Conservation (phyloP, 2,329 filamentous ascomycete species). For the Huntiella moniliformis region DNA sequence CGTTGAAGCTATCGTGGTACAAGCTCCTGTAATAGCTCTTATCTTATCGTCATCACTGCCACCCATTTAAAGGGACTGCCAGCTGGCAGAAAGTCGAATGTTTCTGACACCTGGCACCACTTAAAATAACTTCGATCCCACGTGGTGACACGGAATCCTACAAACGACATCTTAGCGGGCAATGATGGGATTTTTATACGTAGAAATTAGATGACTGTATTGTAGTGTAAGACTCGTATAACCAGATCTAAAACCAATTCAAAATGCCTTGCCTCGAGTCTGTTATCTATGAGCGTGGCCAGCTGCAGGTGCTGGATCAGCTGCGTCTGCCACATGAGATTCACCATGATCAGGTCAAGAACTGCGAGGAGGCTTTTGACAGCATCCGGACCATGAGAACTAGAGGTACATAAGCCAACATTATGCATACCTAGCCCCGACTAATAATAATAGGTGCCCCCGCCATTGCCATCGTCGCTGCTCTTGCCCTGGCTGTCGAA, state of each 20-base stretch:
- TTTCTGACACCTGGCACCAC: background rate
- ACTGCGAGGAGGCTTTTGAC: constrained; percentile 58
- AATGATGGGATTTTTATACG: background rate
- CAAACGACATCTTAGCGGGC: background rate
- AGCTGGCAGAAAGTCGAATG: no score
- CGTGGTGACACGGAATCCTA: background rate
- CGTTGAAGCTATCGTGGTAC: no score
- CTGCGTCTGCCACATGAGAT: constrained; percentile 65
- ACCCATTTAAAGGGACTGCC: background rate
- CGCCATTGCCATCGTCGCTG: constrained; percentile 95
- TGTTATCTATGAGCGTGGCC: constrained; percentile 55
- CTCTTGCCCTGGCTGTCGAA: constrained; percentile 73
- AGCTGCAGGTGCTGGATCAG: constrained; percentile 63
- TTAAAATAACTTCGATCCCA: no score
- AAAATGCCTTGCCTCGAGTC: constrained; percentile 48
- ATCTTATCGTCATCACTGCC: background rate
- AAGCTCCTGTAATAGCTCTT: background rate
- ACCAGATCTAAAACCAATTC: background rate
- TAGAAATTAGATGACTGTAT: background rate
- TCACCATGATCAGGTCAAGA: constrained; percentile 55
- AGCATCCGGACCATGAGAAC: constrained; percentile 66
- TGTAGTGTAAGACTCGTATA: background rate
- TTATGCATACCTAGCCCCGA: background rate
- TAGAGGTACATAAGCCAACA: constrained; percentile 25
- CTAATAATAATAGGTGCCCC: constrained; percentile 37